Percentiles rank a stretch among this genome's conserved stretches.
phyloP scores from a whole-genome alignment of 306 rosid species.

The Casuarina glauca region DNA sequence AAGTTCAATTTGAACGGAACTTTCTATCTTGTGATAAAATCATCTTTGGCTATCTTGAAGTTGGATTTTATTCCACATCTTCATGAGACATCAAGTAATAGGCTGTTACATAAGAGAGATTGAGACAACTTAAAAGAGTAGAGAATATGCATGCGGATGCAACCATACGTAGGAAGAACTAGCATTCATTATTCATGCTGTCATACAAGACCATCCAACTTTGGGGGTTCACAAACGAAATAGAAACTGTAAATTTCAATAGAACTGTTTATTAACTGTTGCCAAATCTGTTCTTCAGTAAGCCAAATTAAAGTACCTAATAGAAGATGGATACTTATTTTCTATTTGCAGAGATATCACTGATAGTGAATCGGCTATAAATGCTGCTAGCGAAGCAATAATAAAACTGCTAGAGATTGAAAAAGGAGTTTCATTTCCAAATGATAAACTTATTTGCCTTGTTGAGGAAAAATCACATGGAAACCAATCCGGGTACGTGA shows the following conservation, averaged over 20 bases:
- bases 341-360: conserved; percentile 42
- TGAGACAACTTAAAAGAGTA: not conserved
- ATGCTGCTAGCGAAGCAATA: conserved; percentile 49
- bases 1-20: not conserved
- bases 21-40: not conserved
- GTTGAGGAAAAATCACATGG: conserved; percentile 31
- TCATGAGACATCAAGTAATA: not conserved
- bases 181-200: not conserved
- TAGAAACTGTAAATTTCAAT: not conserved
- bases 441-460: conserved; percentile 24
- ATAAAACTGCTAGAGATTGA: conserved; percentile 56
- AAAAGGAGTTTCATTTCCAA: conserved; percentile 33
- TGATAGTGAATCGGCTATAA: conserved; percentile 49
- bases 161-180: not conserved
- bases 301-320: not conserved
- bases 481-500: conserved; percentile 21
- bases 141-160: not conserved
- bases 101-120: not conserved
- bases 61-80: not conserved
- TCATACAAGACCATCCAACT: not conserved
- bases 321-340: conserved; percentile 4
- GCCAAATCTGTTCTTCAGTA: not conserved
- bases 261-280: not conserved
- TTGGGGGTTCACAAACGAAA: not conserved
- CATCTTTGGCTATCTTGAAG: not conserved